These are phyloP conservation scores for Cyberlindnera suaveolens DNA, from an alignment of 805 yeast species.

Conservation along the genomic window DNA sequence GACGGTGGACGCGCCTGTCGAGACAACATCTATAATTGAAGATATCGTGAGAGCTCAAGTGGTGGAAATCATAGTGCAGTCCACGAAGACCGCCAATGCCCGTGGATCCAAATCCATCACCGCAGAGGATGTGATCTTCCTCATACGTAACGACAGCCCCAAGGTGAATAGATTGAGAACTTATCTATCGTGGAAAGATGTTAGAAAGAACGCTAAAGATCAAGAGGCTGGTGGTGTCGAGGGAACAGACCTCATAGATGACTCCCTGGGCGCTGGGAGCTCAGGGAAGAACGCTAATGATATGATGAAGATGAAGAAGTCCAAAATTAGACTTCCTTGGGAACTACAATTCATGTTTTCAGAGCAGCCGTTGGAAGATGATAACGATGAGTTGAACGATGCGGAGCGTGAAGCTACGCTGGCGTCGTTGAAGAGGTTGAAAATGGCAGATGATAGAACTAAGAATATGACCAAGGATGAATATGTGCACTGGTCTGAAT, in stretches of 20 bases:
- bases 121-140: slow-evolving; percentile 89
- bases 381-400: slow-evolving; percentile 67
- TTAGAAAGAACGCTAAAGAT: slow-evolving; percentile 73
- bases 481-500: slow-evolving; percentile 98
- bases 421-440: slow-evolving; percentile 82
- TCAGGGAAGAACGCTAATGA: slow-evolving; percentile 36
- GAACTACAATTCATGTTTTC: slow-evolving; percentile 89
- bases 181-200: slow-evolving; percentile 94
- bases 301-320: slow-evolving; percentile 58
- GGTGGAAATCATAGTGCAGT: slow-evolving; percentile 71
- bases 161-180: slow-evolving; percentile 89
- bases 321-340: slow-evolving; percentile 88
- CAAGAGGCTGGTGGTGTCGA: slow-evolving; percentile 58
- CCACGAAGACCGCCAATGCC: slow-evolving; percentile 67
- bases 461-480: slow-evolving; percentile 92
- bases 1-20: slow-evolving; percentile 87
- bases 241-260: slow-evolving; percentile 45
- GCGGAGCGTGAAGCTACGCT: slow-evolving; percentile 85
- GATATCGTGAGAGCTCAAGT: slow-evolving; percentile 95
- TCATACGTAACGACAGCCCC: slow-evolving; percentile 89
- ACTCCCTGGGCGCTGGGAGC: slow-evolving; percentile 21
- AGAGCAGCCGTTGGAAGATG: slow-evolving; percentile 78
- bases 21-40: slow-evolving; percentile 87
- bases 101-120: slow-evolving; percentile 82
- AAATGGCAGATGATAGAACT: slow-evolving; percentile 92